phyloP scores from a whole-genome alignment of 306 rosid genomes.

The Castanea mollissima region DNA sequence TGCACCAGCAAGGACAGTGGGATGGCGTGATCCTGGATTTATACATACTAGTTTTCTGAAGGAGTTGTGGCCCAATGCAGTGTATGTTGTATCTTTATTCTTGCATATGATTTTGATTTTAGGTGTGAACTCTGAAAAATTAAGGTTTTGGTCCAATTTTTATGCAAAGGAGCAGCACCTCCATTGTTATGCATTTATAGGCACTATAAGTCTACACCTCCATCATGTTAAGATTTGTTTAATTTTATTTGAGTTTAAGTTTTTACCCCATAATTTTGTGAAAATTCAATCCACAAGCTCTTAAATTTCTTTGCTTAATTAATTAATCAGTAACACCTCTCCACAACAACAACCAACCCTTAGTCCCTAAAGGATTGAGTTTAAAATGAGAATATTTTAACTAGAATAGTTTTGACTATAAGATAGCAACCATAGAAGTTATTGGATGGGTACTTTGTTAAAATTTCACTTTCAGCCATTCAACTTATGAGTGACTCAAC shows the following conservation, averaged over 20 bases:
- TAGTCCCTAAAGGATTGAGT: not conserved
- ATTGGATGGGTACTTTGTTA: not conserved
- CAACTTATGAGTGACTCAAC: not conserved
- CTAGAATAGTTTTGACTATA: not conserved
- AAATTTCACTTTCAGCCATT: not conserved
- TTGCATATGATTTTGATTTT: slow-evolving; percentile 15
- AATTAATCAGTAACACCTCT: not conserved
- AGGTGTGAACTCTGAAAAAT: not conserved
- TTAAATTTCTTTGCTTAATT: not conserved
- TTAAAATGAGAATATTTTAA: not conserved
- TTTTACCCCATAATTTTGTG: not conserved
- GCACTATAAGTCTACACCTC: not conserved
- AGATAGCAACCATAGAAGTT: not conserved
- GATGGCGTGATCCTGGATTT: slow-evolving; percentile 95
- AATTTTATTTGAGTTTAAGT: too few relatives aligned
- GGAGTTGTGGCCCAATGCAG: slow-evolving; percentile 80
- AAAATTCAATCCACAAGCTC: not conserved
- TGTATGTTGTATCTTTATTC: slow-evolving; percentile 37
- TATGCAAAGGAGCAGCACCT: not conserved
- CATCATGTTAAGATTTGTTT: not conserved
- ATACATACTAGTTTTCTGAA: slow-evolving; percentile 82
- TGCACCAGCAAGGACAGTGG: slow-evolving; percentile 90
- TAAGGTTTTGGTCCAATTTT: not conserved
- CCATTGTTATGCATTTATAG: not conserved
- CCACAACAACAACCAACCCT: too few relatives aligned